A percentile compares a stretch with the other conserved stretches of the same genome.
phyloP scores from a whole-genome alignment of 2,329 filamentous ascomycete genomes.

The Fusarium pininemorale region DNA sequence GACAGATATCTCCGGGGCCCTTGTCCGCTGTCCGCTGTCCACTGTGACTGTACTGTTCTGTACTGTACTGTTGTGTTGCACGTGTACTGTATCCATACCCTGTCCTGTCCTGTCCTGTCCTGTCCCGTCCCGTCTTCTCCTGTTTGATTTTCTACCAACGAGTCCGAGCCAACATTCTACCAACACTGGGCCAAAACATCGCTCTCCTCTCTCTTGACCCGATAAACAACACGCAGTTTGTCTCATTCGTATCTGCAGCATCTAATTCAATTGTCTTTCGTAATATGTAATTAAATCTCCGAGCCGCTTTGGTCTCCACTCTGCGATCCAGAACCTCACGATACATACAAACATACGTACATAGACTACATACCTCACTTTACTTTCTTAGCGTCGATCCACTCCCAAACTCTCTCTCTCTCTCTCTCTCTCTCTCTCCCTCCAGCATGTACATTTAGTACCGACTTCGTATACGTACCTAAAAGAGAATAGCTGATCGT shows the following conservation, averaged over 20 bases:
- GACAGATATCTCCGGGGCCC: background rate
- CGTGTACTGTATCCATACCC: background rate
- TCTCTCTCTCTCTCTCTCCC: background rate
- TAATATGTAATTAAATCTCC: conserved; percentile 10
- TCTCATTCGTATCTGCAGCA: background rate
- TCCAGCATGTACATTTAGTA: background rate
- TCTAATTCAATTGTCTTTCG: background rate
- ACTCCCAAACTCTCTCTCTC: background rate
- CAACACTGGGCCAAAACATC: background rate
- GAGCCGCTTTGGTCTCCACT: conserved; percentile 22
- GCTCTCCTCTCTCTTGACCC: background rate
- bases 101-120: background rate
- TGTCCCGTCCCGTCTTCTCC: background rate
- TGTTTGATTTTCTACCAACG: conserved; percentile 22
- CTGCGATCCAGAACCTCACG: background rate
- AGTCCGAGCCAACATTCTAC: background rate
- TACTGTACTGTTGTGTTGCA: background rate
- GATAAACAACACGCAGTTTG: background rate
- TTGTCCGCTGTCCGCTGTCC: background rate
- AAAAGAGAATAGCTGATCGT: background rate
- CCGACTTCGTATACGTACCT: background rate
- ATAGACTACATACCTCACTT: background rate
- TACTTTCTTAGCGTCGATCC: conserved; percentile 24
- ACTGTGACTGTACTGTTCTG: background rate
- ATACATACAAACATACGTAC: background rate